Percentiles rank a stretch among this genome's conserved stretches.
Conservation (phyloP, 2,329 filamentous ascomycete genomes). For the Diaporthe humulicola region DNA sequence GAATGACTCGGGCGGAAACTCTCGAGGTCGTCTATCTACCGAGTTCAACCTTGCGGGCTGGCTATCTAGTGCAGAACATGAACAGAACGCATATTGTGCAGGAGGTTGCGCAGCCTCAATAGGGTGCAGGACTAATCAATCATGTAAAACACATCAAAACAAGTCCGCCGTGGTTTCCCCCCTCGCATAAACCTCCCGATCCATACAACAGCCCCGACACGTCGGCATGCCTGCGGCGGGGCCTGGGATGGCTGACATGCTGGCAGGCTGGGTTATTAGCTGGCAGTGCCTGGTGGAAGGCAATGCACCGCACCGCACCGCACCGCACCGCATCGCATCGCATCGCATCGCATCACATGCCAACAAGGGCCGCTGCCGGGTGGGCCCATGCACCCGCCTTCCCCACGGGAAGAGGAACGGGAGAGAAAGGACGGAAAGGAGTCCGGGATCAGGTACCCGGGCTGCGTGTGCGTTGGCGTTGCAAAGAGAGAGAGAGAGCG, state of each 20-base stretch:
- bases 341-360: constrained; percentile 5
- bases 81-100: neutral
- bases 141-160: neutral
- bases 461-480: neutral
- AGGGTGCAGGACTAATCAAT: neutral
- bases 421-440: too few relatives aligned
- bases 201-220: neutral
- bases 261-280: too few relatives aligned
- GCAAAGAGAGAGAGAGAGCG: neutral
- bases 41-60: neutral
- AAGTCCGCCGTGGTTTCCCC: neutral
- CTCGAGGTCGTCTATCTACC: neutral
- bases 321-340: neutral
- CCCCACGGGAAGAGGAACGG: neutral
- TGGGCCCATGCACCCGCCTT: neutral
- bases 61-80: too few relatives aligned
- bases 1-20: neutral
- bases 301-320: too few relatives aligned
- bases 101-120: neutral
- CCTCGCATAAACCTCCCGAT: constrained; percentile 19
- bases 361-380: neutral
- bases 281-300: neutral
- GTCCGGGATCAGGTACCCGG: constrained; percentile 19
- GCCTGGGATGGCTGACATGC: neutral
- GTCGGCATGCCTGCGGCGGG: neutral